A percentile compares a stretch with the other conserved stretches of the same genome.
Evolutionary conservation across 768 basidiomycete genomes (phyloP).

Genomic region (Xerocomus potaroensis): DNA sequence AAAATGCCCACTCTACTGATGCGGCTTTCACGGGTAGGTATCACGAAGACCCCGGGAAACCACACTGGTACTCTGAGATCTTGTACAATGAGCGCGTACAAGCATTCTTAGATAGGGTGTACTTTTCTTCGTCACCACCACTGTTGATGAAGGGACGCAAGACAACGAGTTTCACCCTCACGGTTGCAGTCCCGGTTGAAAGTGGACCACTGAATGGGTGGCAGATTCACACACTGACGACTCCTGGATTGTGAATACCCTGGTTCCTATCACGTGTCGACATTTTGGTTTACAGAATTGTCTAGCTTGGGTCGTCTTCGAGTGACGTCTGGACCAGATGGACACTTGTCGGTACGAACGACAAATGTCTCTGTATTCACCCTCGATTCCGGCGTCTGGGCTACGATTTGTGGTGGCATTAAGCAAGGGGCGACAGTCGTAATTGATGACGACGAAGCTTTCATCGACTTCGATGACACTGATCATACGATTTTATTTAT

Average conservation of each 20-base stretch:
- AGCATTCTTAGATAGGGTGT: conserved; percentile 46
- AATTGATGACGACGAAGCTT: conserved; percentile 12
- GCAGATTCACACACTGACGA: conserved; percentile 50
- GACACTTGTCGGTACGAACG: conserved; percentile 14
- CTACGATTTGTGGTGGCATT: background rate
- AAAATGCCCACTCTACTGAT: background rate
- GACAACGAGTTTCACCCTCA: conserved; percentile 55
- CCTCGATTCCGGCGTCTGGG: conserved; percentile 4
- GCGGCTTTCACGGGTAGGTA: conserved; percentile 36
- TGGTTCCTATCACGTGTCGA: background rate
- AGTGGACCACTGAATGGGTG: conserved; percentile 70
- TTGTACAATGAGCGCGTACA: conserved; percentile 53
- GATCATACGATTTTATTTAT: conserved; percentile 9
- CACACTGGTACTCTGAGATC: conserved; percentile 69
- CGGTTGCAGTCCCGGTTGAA: conserved; percentile 64
- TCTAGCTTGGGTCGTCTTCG: conserved; percentile 20
- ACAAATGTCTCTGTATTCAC: conserved; percentile 27
- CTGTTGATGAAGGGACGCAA: background rate
- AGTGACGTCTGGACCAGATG: conserved; percentile 7
- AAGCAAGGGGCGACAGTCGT: background rate
- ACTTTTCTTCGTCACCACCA: conserved; percentile 4
- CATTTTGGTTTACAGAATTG: background rate
- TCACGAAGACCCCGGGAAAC: conserved; percentile 55
- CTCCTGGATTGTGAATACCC: conserved; percentile 65
- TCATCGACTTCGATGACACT: background rate